Evolutionary conservation across 768 basidiomycete species (phyloP).

Genomic region (Suillus spraguei): DNA sequence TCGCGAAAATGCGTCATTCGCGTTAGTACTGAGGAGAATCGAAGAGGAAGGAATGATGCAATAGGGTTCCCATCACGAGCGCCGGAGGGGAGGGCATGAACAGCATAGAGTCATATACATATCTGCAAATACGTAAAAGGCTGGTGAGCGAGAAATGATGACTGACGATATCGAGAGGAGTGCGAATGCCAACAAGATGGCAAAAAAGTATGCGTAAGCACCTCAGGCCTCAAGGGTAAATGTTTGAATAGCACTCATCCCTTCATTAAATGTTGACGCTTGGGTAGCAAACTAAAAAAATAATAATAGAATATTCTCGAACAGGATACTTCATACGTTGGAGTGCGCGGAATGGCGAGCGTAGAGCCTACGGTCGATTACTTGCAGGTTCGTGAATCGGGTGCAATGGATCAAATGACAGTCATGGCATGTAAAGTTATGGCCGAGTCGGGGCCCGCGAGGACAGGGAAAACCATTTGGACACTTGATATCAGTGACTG

Average conservation of each 20-base stretch:
- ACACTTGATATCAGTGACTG: background rate
- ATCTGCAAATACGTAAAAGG: too few relatives aligned
- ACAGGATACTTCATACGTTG: background rate
- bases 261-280: background rate
- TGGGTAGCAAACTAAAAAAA: background rate
- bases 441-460: too few relatives aligned
- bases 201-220: background rate
- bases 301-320: background rate
- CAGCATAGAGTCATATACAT: too few relatives aligned
- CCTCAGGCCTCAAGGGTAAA: background rate
- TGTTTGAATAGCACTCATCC: background rate
- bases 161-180: background rate
- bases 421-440: too few relatives aligned
- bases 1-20: background rate
- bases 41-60: background rate
- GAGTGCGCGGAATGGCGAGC: background rate
- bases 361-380: background rate
- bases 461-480: background rate
- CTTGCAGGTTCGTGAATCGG: background rate
- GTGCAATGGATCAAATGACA: too few relatives aligned
- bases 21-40: background rate
- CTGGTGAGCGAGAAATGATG: too few relatives aligned
- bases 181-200: background rate
- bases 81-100: background rate
- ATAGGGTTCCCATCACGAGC: background rate